These are phyloP conservation scores for Vigna nakashimae DNA, from an alignment of 306 rosid genomes.

Conservation along the genomic window DNA sequence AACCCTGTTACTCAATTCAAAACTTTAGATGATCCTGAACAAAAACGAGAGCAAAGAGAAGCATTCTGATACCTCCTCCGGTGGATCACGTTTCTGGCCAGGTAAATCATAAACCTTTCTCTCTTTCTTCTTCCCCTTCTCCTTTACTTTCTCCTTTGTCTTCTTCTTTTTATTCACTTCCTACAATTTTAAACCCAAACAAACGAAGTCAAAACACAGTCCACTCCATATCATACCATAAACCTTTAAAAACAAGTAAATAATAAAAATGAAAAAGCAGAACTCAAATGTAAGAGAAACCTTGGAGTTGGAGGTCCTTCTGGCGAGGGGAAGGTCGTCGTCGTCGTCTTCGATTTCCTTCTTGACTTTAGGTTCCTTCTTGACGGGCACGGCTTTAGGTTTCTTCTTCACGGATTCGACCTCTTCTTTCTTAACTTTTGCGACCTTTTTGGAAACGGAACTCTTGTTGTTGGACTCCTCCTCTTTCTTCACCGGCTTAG, in stretches of 20 bases:
- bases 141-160: constrained; percentile 34
- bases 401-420: constrained; percentile 33
- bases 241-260: background rate
- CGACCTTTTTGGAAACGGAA: constrained; percentile 38
- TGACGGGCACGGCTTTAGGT: constrained; percentile 15
- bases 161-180: constrained; percentile 55
- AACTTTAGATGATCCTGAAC: background rate
- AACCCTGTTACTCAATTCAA: constrained; percentile 16
- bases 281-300: constrained; percentile 40
- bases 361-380: constrained; percentile 41
- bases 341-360: constrained; percentile 55
- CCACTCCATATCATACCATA: background rate
- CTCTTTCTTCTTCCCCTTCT: constrained; percentile 52
- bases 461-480: constrained; percentile 45
- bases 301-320: constrained; percentile 50
- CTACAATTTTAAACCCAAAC: constrained; percentile 45
- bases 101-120: constrained; percentile 82
- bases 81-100: constrained; percentile 93
- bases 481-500: constrained; percentile 50
- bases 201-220: background rate
- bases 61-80: constrained; percentile 62
- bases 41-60: background rate
- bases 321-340: constrained; percentile 46
- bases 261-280: background rate
- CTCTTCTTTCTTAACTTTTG: constrained; percentile 63